These are phyloP conservation scores for Xerocomus spinulosus DNA, from an alignment of 768 basidiomycete species.

Conservation along the genomic window DNA sequence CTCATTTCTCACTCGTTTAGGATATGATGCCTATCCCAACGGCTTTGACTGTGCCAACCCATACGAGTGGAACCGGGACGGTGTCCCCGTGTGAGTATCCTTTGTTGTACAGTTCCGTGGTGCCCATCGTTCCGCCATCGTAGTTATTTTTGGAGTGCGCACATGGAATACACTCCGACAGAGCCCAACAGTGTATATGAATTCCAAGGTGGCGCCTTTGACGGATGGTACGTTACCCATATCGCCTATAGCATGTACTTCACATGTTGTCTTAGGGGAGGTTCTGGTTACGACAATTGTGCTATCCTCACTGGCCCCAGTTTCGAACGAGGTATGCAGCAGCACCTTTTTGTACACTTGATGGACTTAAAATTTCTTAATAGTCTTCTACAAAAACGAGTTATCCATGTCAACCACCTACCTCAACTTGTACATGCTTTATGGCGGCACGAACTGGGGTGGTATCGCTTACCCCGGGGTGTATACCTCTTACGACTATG, in stretches of 20 bases:
- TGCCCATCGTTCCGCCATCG: background rate
- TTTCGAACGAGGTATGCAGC: slow-evolving; percentile 20
- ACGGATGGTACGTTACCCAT: slow-evolving; percentile 45
- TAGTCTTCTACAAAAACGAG: slow-evolving; percentile 23
- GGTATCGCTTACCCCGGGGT: slow-evolving; percentile 50
- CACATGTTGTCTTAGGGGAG: slow-evolving; percentile 17
- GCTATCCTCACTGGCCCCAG: slow-evolving; percentile 21
- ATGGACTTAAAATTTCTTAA: slow-evolving; percentile 3
- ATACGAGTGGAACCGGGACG: slow-evolving; percentile 39
- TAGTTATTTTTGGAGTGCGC: slow-evolving; percentile 40
- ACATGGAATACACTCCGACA: slow-evolving; percentile 18
- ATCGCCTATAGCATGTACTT: slow-evolving; percentile 5
- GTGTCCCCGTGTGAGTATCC: slow-evolving; percentile 35
- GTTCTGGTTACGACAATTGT: slow-evolving; percentile 19
- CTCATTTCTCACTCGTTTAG: slow-evolving; percentile 5
- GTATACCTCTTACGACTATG: slow-evolving; percentile 62
- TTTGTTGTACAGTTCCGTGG: background rate
- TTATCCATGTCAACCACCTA: slow-evolving; percentile 13
- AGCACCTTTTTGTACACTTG: background rate
- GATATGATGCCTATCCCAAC: slow-evolving; percentile 39
- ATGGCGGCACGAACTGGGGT: slow-evolving; percentile 65
- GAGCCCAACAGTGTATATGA: slow-evolving; percentile 23
- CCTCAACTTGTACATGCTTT: slow-evolving; percentile 52
- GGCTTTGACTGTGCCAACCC: slow-evolving; percentile 53
- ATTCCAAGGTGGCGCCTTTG: slow-evolving; percentile 45